Conservation (phyloP, 371 early-diverging fungal genomes). For the Zopfochytrium polystomum region DNA sequence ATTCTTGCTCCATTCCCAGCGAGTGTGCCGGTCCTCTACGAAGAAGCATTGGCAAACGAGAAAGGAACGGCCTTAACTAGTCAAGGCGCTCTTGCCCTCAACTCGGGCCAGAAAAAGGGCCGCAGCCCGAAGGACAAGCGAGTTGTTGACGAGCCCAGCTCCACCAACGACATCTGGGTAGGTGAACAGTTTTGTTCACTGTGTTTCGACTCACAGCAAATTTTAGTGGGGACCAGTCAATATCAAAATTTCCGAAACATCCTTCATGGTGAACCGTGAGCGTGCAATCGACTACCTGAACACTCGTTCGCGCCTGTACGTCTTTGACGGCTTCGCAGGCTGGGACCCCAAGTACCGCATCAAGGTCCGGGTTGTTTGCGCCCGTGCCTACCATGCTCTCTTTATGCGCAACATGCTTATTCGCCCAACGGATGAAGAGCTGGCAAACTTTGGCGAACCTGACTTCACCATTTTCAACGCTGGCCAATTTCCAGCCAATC, state of each 20-base stretch:
- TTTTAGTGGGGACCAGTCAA: constrained; percentile 93
- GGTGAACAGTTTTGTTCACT: not conserved
- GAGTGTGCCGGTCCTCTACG: constrained; percentile 83
- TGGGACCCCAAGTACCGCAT: constrained; percentile 95
- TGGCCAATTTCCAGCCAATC: constrained; percentile 92
- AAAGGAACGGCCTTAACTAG: constrained; percentile 84
- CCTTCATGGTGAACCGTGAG: constrained; percentile 93
- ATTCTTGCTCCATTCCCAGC: constrained; percentile 27
- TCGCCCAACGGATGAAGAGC: constrained; percentile 86
- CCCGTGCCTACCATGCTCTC: constrained; percentile 91
- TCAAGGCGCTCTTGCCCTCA: constrained; percentile 85
- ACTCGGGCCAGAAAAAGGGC: constrained; percentile 84
- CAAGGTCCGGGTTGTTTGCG: constrained; percentile 91
- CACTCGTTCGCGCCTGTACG: constrained; percentile 87
- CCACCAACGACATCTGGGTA: constrained; percentile 81
- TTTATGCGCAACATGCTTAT: constrained; percentile 98
- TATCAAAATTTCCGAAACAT: constrained; percentile 78
- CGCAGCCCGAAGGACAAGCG: constrained; percentile 89
- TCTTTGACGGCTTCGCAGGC: constrained; percentile 82
- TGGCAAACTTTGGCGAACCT: constrained; percentile 85
- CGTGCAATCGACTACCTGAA: constrained; percentile 94
- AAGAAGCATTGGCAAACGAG: constrained; percentile 89
- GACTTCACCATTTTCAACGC: constrained; percentile 97
- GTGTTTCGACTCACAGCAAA: not conserved
- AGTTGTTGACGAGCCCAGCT: constrained; percentile 84